phyloP scores from a whole-genome alignment of 1,284 basidiomycete genomes.

The Coniferiporia sulphurascens region DNA sequence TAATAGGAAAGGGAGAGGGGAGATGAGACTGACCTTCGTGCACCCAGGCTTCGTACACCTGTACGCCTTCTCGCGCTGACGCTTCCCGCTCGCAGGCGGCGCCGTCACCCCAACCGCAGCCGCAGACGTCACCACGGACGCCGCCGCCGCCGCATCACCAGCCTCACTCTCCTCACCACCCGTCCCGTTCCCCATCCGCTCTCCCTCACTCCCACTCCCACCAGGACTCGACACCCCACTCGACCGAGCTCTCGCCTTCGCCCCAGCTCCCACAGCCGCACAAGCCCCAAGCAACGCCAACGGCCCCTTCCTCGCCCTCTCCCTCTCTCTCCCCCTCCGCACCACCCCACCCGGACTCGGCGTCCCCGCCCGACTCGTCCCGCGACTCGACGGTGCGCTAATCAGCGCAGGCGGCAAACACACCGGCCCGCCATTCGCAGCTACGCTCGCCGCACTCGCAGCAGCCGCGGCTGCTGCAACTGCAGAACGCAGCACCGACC shows the following conservation, averaged over 20 bases:
- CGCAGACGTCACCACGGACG: neutral
- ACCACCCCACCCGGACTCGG: neutral
- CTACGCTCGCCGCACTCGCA: neutral
- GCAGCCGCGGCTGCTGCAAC: neutral
- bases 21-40: constrained; percentile 34
- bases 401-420: constrained; percentile 14
- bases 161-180: neutral
- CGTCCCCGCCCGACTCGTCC: neutral
- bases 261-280: neutral
- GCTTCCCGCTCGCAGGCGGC: neutral
- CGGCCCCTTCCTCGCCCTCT: neutral
- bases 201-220: no score
- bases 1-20: no score
- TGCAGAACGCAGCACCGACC: constrained; percentile 3
- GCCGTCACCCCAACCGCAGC: neutral
- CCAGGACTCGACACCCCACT: no score
- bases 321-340: neutral
- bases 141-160: neutral
- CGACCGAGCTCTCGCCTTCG: neutral
- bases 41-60: constrained; percentile 38
- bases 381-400: neutral
- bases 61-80: constrained; percentile 32
- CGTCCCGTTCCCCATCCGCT: no score
- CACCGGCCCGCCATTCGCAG: neutral
- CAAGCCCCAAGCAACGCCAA: neutral